Base-by-base conservation (phyloP, 2,329 filamentous ascomycete genomes). In the Diatrype stigma region DNA sequence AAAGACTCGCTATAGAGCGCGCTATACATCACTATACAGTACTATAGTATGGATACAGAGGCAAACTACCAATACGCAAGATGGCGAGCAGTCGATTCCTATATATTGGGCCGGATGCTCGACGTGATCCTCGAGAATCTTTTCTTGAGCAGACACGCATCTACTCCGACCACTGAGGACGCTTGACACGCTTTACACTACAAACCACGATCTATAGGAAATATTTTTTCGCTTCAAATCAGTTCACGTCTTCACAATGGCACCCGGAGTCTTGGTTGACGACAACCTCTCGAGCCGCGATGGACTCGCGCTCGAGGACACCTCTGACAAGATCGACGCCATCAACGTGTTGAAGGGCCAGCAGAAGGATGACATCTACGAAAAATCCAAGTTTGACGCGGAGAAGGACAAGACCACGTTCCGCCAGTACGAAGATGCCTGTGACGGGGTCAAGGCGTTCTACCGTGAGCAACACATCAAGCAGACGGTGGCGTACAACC, bases 371-470 rank as follows among this genome's bases (percentile, higher is more conserved):
- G 66, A 63, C 38, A 75, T 71, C 63, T 70, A 74, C 60, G 57
- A 63, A 6, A 57, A 76, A 53, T 87, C 87, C 52, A 74, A 85
- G 58, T 90, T 91, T 66, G 87, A 91, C 67, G 70, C 79, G 45
- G 73, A 81, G 45, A 93, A 93, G 69, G 86, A 93, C 77, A 92
- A 92, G 76, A 79, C 82, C 21, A 77, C 85, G 58, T 93, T 93
- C 73, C 81, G 91, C 32, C 86, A 94, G 67, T 96, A 93, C 72
- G 85, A 90, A 61, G 84, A 85, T 16, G 89, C 90, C 40, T 90
- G 87, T 72, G 87, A 90, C 71, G 82, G 89, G 47, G 90, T 96
- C 68, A 91, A 91, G 77, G 81, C 80, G 74, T 95, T 96, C 73
- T 96, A 96, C 79, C 78, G 76, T 52, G 89, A 84, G 65, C 82